Conservation (phyloP, 2,329 filamentous ascomycete species). For the Diplodia scrobiculata region DNA sequence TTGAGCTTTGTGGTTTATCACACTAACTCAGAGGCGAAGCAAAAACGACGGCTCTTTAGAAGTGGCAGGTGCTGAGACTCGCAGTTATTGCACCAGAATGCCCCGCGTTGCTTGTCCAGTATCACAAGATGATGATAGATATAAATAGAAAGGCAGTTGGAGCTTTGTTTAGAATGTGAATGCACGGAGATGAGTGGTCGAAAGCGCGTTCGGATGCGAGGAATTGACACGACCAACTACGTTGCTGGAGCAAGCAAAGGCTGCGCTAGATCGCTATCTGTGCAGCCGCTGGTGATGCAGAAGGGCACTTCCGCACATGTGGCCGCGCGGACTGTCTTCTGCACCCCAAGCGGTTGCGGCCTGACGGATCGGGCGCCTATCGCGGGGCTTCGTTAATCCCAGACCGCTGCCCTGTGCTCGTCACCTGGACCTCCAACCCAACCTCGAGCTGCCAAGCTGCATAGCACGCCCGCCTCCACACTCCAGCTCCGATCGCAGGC, state of each 20-base stretch:
- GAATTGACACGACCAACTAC: background rate
- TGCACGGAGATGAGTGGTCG: background rate
- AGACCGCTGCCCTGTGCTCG: constrained; percentile 24
- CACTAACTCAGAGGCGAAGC: no score
- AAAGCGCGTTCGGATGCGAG: background rate
- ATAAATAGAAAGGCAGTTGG: background rate
- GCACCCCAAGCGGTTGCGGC: constrained; percentile 7
- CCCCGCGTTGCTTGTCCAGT: no score
- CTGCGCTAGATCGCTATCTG: background rate
- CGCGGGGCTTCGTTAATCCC: constrained; percentile 24
- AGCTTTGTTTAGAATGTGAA: background rate
- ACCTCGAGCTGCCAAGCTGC: constrained; percentile 29
- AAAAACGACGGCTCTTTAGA: no score
- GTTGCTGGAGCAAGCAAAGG: background rate
- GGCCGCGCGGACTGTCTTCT: constrained; percentile 2
- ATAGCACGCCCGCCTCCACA: constrained; percentile 27
- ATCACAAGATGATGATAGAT: no score
- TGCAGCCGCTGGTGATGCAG: background rate
- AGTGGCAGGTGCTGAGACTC: no score
- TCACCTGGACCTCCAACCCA: constrained; percentile 29
- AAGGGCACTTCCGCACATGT: background rate
- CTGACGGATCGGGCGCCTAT: constrained; percentile 18
- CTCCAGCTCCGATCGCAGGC: constrained; percentile 25
- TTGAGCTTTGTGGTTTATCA: no score
- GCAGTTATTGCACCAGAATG: no score